Conservation (phyloP, 768 basidiomycete genomes). For the Leccinum sublutescens region DNA sequence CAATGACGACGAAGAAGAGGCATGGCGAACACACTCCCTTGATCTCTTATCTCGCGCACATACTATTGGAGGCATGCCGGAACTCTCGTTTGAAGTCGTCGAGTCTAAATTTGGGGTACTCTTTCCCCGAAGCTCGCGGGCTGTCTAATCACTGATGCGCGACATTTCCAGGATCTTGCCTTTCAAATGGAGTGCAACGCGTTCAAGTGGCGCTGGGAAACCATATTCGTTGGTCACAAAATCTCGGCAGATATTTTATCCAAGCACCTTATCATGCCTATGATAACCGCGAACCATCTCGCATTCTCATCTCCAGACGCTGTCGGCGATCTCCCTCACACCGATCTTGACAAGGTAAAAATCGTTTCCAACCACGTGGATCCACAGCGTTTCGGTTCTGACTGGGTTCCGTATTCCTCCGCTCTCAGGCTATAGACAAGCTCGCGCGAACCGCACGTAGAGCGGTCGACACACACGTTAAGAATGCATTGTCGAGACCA, state of each 20-base stretch:
- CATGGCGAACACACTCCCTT: constrained; percentile 57
- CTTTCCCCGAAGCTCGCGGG: not conserved
- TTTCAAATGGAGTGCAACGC: constrained; percentile 55
- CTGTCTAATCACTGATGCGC: constrained; percentile 14
- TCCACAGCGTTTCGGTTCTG: constrained; percentile 4
- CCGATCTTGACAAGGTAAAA: constrained; percentile 65
- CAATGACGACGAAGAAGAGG: constrained; percentile 49
- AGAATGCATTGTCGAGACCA: constrained; percentile 67
- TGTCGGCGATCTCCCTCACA: constrained; percentile 52
- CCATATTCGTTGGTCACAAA: constrained; percentile 60
- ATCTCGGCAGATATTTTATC: constrained; percentile 71
- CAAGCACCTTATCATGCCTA: constrained; percentile 72
- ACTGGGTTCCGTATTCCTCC: constrained; percentile 2
- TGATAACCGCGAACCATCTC: constrained; percentile 69
- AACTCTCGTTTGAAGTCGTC: constrained; percentile 57
- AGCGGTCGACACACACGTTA: constrained; percentile 67
- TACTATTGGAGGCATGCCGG: constrained; percentile 57
- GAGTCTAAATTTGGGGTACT: constrained; percentile 59
- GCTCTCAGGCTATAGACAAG: constrained; percentile 61
- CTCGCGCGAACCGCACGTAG: constrained; percentile 67
- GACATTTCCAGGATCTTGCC: constrained; percentile 56
- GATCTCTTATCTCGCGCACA: constrained; percentile 58
- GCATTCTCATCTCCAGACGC: constrained; percentile 62
- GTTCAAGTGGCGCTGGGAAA: constrained; percentile 83
- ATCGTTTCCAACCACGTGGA: not conserved